Percentiles rank a stretch among this genome's conserved stretches.
Evolutionary conservation across 306 rosid genomes (phyloP).

Genomic region (Ceratonia siliqua): DNA sequence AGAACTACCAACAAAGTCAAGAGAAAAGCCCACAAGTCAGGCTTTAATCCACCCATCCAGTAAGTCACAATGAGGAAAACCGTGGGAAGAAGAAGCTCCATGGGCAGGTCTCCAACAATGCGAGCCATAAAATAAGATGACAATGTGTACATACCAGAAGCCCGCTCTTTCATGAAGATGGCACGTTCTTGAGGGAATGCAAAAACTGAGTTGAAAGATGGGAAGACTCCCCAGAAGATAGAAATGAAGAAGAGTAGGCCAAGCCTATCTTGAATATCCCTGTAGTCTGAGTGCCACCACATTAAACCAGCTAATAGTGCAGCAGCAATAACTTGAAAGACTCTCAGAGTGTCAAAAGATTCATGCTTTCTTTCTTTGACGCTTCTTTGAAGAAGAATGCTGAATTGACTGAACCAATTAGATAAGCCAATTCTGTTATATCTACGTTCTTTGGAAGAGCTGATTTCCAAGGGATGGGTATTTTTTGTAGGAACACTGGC

Average conservation of each 20-base stretch:
- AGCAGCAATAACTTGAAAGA: constrained; percentile 68
- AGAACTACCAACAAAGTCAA: constrained; percentile 56
- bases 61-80: constrained; percentile 60
- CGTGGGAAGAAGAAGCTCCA: constrained; percentile 91
- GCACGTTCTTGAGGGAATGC: constrained; percentile 91
- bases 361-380: constrained; percentile 85
- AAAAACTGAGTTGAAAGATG: constrained; percentile 71
- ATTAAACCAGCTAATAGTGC: constrained; percentile 70
- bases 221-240: constrained; percentile 90
- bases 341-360: constrained; percentile 69
- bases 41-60: constrained; percentile 81
- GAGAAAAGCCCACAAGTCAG: constrained; percentile 61
- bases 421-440: constrained; percentile 35
- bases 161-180: constrained; percentile 66
- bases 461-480: not conserved
- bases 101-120: constrained; percentile 72
- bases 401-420: constrained; percentile 71
- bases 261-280: constrained; percentile 75
- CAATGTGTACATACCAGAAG: constrained; percentile 79
- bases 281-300: constrained; percentile 87
- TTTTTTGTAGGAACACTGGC: constrained; percentile 34
- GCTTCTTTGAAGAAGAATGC: constrained; percentile 69
- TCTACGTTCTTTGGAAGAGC: constrained; percentile 34
- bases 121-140: constrained; percentile 82
- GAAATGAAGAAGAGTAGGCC: constrained; percentile 89